Base-by-base conservation (phyloP, 2,329 filamentous ascomycete genomes). In the Rutstroemia sp. region DNA sequence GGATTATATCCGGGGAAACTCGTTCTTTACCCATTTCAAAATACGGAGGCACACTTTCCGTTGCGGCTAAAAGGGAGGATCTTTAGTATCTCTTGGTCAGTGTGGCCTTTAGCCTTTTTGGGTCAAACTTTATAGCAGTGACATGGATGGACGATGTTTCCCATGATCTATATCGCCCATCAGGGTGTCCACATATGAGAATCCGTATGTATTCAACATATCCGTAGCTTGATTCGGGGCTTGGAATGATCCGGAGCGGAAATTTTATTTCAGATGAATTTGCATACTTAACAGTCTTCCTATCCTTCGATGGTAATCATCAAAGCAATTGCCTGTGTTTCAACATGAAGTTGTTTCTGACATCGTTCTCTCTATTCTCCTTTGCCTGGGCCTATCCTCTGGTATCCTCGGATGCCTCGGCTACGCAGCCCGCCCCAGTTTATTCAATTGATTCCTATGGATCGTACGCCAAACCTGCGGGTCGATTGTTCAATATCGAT, bases 401-500 rank as follows among this genome's bases (percentile, higher is more conserved):
- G 19, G 17, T 54, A 23, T 49, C 52, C 14, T 49, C 52, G 8
- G 44, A 39, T 27, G 39, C 34, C 21, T 12, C 45, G 3, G 30
- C n/a, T 25, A 8, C 36, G 21, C 45, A 54, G 21, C 52, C 45
- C 9, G 27, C 17, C 34, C 14, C 52, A 27, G 10, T 42, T 10
- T 54, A 40, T 34, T 23, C 45, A 49, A 40, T 54, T 23, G 40
- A 34, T 16, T 40, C 45, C 6, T 40, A 36, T 30, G 49, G 49
- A 17, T 39, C 40, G 7, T 45, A 59, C 47, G 61, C 64, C 5
- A 61, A 60, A 23, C 46, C 58, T n/a, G 56, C 51, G 27, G 71
- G 71, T n/a, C 64, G 65, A 10, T 50, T 69, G 17, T 75, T 76
- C 58, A 64, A 66, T 17, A 71, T 78, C 51, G 71, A 78, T 59